Evolutionary conservation across 148 eudicot species (phyloP).

Genomic region (Rheum nobile): DNA sequence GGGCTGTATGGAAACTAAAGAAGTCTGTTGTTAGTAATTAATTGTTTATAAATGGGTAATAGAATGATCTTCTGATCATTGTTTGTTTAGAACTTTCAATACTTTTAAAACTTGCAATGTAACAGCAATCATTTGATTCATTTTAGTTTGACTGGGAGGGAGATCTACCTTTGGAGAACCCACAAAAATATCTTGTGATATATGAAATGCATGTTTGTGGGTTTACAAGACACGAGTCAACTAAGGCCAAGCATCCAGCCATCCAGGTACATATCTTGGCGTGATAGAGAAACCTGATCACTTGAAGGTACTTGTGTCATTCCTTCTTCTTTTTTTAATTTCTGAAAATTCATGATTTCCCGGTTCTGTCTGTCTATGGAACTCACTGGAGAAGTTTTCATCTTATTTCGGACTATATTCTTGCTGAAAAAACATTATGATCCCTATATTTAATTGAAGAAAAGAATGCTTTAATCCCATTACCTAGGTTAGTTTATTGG

Average conservation of each 20-base stretch:
- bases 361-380: background rate
- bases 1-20: background rate
- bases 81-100: background rate
- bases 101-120: background rate
- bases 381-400: background rate
- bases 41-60: background rate
- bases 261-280: conserved; percentile 84
- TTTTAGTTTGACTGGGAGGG: conserved; percentile 98
- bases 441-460: background rate
- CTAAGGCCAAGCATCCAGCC: conserved; percentile 42
- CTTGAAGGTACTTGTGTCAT: conserved; percentile 48
- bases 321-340: background rate
- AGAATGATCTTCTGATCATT: background rate
- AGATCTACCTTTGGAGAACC: conserved; percentile 65
- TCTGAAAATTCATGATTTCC: background rate
- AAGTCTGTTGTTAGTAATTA: background rate
- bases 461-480: background rate
- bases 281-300: conserved; percentile 88
- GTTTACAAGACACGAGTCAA: conserved; percentile 82
- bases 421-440: background rate
- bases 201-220: conserved; percentile 99
- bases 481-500: conserved; percentile 4
- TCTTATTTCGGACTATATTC: background rate
- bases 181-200: conserved; percentile 71
- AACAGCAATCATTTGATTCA: conserved; percentile 9